Evolutionary conservation across 2,329 filamentous ascomycete species (phyloP), one percentile per base, ranked within the genome.

Genomic region (Sclerotinia spermophila): DNA sequence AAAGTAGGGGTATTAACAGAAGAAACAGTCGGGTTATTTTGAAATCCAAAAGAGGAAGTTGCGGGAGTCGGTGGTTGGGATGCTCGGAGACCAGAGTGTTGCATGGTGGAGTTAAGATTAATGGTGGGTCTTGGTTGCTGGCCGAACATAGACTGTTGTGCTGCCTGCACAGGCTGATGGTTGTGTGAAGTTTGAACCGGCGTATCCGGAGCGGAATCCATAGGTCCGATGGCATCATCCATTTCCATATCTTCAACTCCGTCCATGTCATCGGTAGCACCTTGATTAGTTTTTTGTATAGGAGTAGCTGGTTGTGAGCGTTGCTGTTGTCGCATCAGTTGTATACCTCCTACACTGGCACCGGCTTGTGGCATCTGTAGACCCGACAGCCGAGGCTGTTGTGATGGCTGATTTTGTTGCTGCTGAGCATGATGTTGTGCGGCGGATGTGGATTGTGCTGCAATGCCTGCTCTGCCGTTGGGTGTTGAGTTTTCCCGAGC

Each of bases 1-100:
- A 98, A 86, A 0, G 94, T 97, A 0, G 95, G 95, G 0, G 95
- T 98, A 80, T 97, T 98, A 69, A 97, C 95, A 5, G 94, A 97
- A 4, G 96, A 99, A 27, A 98, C 95, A 1, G 94, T 97, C 24
- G 95, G 95, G 80, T 97, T 97, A 80, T 97, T 93, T 79, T 94
- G 91, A 75, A 97, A 89, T 65, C 90, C 90, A 77, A 95, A 93
- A 76, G 86, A 89, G 61, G 90, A 87, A 38, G 92, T 86, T 44
- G 91, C 90, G 2, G 95, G 95, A 0, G 95, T 97, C 5, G 92
- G 89, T 1, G 94, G 95, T 74, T 94, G 93, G 6, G 94, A 96
- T 15, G 90, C 92, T 71, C 93, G 90, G 72, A 97, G 86, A 21
- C 91, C 93, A 79, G 96, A 90, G 78, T 92, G 92, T 38, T 87